These are phyloP conservation scores for Oidiodendron maius DNA, from an alignment of 495 filamentous ascomycete genomes.

Conservation along the genomic window DNA sequence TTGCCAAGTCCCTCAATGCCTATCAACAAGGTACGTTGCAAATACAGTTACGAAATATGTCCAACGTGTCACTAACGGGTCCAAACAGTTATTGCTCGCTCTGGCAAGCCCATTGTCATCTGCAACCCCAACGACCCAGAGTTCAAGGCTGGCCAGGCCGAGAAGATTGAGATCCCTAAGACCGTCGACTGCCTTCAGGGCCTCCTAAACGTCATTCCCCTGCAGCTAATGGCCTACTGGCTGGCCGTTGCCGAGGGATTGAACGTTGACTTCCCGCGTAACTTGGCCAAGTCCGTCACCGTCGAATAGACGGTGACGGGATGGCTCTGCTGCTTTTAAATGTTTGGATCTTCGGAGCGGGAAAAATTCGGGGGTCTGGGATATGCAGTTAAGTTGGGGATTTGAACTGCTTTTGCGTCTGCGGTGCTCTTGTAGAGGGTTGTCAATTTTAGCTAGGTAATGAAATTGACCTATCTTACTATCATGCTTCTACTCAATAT, in stretches of 20 bases:
- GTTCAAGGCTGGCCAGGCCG: constrained; percentile 78
- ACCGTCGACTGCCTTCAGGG: constrained; percentile 95
- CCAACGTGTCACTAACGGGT: too few relatives aligned
- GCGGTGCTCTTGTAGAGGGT: too few relatives aligned
- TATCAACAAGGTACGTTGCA: constrained; percentile 77
- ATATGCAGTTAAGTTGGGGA: too few relatives aligned
- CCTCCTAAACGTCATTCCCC: constrained; percentile 92
- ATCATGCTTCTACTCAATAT: too few relatives aligned
- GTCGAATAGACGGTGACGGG: constrained; percentile 81
- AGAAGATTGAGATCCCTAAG: constrained; percentile 95
- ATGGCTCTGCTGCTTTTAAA: too few relatives aligned
- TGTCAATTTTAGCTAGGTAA: too few relatives aligned
- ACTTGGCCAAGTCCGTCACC: constrained; percentile 97
- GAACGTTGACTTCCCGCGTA: constrained; percentile 96
- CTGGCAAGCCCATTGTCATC: constrained; percentile 94
- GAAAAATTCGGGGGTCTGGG: too few relatives aligned
- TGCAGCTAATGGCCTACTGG: constrained; percentile 98
- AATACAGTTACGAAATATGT: too few relatives aligned
- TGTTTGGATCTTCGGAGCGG: too few relatives aligned
- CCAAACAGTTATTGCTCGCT: constrained; percentile 86
- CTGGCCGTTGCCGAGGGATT: constrained; percentile 91
- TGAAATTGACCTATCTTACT: too few relatives aligned
- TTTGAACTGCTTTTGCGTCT: too few relatives aligned
- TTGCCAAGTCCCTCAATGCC: constrained; percentile 94
- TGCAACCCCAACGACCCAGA: constrained; percentile 89